These are phyloP conservation scores for Brassica juncea DNA, from an alignment of 345 rosid genomes.

Conservation along the genomic window DNA sequence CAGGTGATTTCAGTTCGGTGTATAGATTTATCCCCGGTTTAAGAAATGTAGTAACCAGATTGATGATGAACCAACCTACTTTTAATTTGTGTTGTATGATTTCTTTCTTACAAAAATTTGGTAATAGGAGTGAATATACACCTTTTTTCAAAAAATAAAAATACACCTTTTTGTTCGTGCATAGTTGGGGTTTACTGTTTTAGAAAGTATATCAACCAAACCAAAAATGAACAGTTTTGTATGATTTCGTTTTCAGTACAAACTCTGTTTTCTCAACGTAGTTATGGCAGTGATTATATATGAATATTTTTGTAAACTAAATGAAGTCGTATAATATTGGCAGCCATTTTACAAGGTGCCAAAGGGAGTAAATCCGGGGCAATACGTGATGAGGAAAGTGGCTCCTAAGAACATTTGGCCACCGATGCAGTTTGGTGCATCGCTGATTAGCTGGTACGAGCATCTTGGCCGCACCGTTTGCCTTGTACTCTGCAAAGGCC, in stretches of 20 bases:
- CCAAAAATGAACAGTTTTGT: background rate
- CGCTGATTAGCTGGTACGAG: conserved; percentile 90
- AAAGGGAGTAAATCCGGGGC: conserved; percentile 65
- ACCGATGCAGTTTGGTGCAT: conserved; percentile 74
- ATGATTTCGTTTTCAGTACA: background rate
- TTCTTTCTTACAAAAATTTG: background rate
- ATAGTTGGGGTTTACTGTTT: background rate
- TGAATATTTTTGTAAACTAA: background rate
- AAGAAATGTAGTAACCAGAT: background rate
- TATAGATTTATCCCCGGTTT: background rate
- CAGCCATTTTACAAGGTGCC: conserved; percentile 90
- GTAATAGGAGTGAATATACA: background rate
- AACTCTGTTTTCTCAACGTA: background rate
- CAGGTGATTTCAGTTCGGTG: background rate
- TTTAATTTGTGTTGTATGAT: background rate
- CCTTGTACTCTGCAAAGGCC: conserved; percentile 78
- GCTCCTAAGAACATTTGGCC: conserved; percentile 92
- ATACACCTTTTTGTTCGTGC: background rate
- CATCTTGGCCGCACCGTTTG: conserved; percentile 77
- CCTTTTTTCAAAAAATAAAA: background rate
- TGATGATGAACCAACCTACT: background rate
- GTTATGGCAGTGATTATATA: background rate
- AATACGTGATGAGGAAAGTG: conserved; percentile 70
- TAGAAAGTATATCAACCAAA: background rate
- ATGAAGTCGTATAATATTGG: background rate